These are phyloP conservation scores for Lasiosphaeris hirsuta DNA, from an alignment of 495 filamentous ascomycete species.

Conservation along the genomic window DNA sequence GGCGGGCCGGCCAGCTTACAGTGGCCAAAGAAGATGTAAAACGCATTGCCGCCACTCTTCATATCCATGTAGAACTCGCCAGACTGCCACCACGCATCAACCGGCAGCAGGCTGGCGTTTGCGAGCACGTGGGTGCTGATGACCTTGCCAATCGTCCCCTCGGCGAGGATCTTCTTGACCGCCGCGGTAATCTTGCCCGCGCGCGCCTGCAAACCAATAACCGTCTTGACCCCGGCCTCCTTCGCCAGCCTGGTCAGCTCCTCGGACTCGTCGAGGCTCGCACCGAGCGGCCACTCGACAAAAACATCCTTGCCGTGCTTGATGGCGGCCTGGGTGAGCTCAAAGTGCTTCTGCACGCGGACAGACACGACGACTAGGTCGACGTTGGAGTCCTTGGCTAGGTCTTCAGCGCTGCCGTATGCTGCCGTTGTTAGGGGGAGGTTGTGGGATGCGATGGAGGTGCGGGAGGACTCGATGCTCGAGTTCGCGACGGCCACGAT, in stretches of 20 bases:
- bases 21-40: constrained; percentile 31
- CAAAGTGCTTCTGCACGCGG: constrained; percentile 44
- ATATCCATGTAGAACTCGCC: constrained; percentile 28
- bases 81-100: constrained; percentile 17
- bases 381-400: constrained; percentile 50
- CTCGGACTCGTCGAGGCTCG: constrained; percentile 22
- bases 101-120: not conserved
- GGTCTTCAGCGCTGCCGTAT: constrained; percentile 42
- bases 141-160: constrained; percentile 26
- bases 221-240: constrained; percentile 29
- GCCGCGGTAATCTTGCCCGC: constrained; percentile 17
- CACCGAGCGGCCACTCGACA: constrained; percentile 50
- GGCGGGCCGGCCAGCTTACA: constrained; percentile 16
- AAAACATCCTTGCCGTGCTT: constrained; percentile 47
- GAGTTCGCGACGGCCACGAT: constrained; percentile 50
- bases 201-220: constrained; percentile 30
- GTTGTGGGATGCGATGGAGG: constrained; percentile 39
- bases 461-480: constrained; percentile 37
- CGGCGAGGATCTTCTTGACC: constrained; percentile 24
- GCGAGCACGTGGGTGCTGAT: constrained; percentile 19
- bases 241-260: constrained; percentile 36
- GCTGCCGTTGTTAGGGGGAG: constrained; percentile 39
- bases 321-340: constrained; percentile 42
- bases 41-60: constrained; percentile 24
- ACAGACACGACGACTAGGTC: constrained; percentile 50